These are phyloP conservation scores for Sonneratia caseolaris DNA, from an alignment of 345 rosid genomes.

Conservation along the genomic window DNA sequence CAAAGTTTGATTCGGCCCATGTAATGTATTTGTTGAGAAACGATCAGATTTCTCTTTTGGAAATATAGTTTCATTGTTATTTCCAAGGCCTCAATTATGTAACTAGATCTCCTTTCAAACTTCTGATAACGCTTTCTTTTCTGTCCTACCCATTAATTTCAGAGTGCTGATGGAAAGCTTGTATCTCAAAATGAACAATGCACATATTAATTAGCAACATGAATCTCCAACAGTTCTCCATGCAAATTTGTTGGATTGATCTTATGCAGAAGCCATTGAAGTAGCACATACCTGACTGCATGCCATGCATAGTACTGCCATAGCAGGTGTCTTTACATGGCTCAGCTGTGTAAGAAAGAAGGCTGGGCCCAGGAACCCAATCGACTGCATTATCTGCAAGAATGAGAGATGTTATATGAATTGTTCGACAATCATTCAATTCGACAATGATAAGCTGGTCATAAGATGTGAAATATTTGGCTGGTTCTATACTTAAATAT, in stretches of 20 bases:
- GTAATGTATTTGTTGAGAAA: background rate
- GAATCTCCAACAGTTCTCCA: background rate
- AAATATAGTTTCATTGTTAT: background rate
- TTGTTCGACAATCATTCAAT: background rate
- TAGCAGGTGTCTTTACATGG: constrained; percentile 71
- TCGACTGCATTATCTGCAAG: constrained; percentile 92
- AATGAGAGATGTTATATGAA: constrained; percentile 1
- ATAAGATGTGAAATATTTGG: background rate
- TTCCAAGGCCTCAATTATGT: background rate
- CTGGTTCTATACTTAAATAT: background rate
- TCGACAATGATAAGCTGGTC: background rate
- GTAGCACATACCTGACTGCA: constrained; percentile 75
- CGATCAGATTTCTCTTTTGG: background rate
- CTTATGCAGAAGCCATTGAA: constrained; percentile 4
- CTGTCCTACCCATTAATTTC: background rate
- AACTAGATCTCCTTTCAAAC: background rate
- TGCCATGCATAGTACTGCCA: constrained; percentile 98
- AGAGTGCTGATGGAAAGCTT: background rate
- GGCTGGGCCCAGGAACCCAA: constrained; percentile 94
- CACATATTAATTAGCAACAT: background rate
- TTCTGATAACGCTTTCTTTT: background rate
- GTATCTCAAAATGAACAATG: background rate
- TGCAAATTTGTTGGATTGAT: background rate
- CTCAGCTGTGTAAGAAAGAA: constrained; percentile 85
- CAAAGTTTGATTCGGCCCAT: too few relatives aligned